These are phyloP conservation scores for Globisporangium orthogonon DNA, from an alignment of 352 stramenopile species.

Conservation along the genomic window DNA sequence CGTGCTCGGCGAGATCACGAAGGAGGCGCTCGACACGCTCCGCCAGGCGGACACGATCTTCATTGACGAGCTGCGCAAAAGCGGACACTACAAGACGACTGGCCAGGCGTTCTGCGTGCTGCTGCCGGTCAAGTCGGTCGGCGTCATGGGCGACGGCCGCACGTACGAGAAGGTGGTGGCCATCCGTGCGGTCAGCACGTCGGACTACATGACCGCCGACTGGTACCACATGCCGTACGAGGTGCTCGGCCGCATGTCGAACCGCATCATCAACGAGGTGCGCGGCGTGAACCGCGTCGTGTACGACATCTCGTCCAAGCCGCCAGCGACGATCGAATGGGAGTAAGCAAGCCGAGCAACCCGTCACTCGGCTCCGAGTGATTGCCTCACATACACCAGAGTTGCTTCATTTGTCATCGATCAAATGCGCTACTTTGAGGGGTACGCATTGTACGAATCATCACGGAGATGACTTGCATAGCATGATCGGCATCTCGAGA, in stretches of 20 bases:
- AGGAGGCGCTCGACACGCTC: slow-evolving; percentile 93
- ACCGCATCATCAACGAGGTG: slow-evolving; percentile 99
- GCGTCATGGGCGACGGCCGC: slow-evolving; percentile 97
- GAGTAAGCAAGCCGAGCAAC: slow-evolving; percentile 63
- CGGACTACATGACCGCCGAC: slow-evolving; percentile 99
- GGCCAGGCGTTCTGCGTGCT: slow-evolving; percentile 98
- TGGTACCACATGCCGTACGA: slow-evolving; percentile 99
- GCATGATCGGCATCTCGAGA: no score
- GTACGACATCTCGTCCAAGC: slow-evolving; percentile 99
- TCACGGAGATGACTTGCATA: no score
- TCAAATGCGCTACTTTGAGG: no score
- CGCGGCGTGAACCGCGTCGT: slow-evolving; percentile 97
- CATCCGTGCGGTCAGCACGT: slow-evolving; percentile 97
- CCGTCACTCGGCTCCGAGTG: no score
- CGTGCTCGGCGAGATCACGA: slow-evolving; percentile 95
- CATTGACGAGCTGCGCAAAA: slow-evolving; percentile 95
- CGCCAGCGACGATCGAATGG: slow-evolving; percentile 99
- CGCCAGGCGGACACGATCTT: slow-evolving; percentile 97
- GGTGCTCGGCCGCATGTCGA: slow-evolving; percentile 95
- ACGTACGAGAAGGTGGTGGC: slow-evolving; percentile 96
- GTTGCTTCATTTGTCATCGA: no score
- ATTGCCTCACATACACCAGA: no score
- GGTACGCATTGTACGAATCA: no score
- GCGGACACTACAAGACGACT: slow-evolving; percentile 97
- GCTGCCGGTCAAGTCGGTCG: slow-evolving; percentile 95